Base-by-base conservation (phyloP, 2,329 filamentous ascomycete genomes). In the Parascedosporium putredinis region DNA sequence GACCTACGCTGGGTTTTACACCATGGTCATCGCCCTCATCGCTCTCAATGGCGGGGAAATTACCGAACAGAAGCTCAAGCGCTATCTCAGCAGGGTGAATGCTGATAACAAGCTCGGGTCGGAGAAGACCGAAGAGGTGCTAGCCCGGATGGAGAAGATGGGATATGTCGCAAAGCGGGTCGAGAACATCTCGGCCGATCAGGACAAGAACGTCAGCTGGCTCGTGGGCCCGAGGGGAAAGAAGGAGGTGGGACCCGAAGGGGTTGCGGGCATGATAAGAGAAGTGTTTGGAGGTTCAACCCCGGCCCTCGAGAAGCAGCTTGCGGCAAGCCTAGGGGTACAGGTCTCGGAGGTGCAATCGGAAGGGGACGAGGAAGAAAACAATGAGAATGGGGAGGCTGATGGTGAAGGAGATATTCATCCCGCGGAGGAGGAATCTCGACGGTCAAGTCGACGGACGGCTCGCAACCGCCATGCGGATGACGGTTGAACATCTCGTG, bases 151-250 rank as follows among this genome's bases (percentile, higher is more conserved):
- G 71, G 76, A 83, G 55, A 83, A 78, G 55, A 89, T 97, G 49
- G 86, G 86, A 0, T 98, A 98, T 60, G 70, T 98, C 2, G 73
- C 89, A 31, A 85, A 80, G 55, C 75, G 83, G 46, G 76, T 82
- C 18, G 89, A 96, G 57, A 77, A 69, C 42, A 71, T 71, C 10
- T 64, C 66, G 51, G 62, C 60, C 62, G 81, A 79, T 1, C 87
- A 86, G 23, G 87, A 95, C 33, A 83, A 91, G 54, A 74, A 79
- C 2, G 74, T 88, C 6, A 89, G 87, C 45, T 98, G 88, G 76
- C 78, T 86, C 50, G 78, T 96, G 12, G 93, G 93, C 0, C 84
- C 88, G 5, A 77, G 93, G 20, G 91, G 86, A 5, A 93, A 86
- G 65, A 74, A 90, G 6, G 93, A 97, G 65, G 78, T 97, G 31